Percentiles rank a stretch among this genome's conserved stretches.
These are phyloP conservation scores for Cubamyces lactineus DNA, from an alignment of 768 basidiomycete species.

Conservation along the genomic window DNA sequence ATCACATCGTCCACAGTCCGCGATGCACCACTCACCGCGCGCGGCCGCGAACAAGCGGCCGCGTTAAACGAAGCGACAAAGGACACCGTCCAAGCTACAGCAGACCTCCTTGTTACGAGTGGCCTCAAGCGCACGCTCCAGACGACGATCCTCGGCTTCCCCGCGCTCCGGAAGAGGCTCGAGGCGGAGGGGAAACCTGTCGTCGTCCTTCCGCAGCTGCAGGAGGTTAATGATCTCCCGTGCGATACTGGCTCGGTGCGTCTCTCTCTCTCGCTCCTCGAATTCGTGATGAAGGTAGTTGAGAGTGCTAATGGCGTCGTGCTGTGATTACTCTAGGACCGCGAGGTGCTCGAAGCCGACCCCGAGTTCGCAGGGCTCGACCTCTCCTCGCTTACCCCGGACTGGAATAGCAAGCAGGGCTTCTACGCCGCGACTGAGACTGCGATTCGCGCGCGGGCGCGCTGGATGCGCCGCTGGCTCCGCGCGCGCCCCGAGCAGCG, in stretches of 20 bases:
- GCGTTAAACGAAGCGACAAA: slow-evolving; percentile 29
- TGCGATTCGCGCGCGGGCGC: slow-evolving; percentile 31
- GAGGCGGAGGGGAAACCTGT: slow-evolving; percentile 32
- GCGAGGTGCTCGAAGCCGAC: slow-evolving; percentile 32
- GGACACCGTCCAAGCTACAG: slow-evolving; percentile 30
- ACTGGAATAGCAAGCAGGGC: slow-evolving; percentile 33
- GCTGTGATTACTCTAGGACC: slow-evolving; percentile 22
- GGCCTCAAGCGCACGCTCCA: slow-evolving; percentile 32
- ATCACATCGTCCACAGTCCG: slow-evolving; percentile 23
- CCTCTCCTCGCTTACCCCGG: slow-evolving; percentile 33
- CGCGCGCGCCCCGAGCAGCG: slow-evolving; percentile 32
- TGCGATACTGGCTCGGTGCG: slow-evolving; percentile 35
- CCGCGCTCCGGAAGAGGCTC: slow-evolving; percentile 27
- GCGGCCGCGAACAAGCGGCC: slow-evolving; percentile 32
- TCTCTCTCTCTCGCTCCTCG: not conserved
- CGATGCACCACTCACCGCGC: slow-evolving; percentile 32
- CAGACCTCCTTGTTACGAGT: slow-evolving; percentile 34
- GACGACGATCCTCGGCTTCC: slow-evolving; percentile 33
- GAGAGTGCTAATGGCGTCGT: not conserved
- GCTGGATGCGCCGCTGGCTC: slow-evolving; percentile 34
- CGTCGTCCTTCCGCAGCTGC: slow-evolving; percentile 32
- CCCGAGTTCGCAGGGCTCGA: slow-evolving; percentile 35
- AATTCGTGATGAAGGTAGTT: not conserved
- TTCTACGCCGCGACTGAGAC: slow-evolving; percentile 28
- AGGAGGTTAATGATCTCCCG: slow-evolving; percentile 35